Base-by-base conservation (phyloP, 2,329 filamentous ascomycete genomes). In the Penicillium capsulatum region DNA sequence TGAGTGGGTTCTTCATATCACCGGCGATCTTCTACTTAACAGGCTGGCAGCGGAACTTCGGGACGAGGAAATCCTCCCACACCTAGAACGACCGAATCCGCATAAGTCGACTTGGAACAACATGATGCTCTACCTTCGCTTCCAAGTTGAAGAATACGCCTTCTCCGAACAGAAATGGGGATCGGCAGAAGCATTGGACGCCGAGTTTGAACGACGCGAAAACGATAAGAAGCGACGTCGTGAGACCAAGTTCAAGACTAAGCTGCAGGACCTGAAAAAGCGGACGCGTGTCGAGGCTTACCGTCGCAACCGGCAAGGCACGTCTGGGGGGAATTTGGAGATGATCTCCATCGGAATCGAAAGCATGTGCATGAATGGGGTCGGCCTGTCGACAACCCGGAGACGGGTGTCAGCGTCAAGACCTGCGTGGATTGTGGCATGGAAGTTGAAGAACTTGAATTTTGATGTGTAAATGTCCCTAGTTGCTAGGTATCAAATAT, bases 61-160 rank as follows among this genome's bases (percentile, higher is more conserved):
- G 54, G 92, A 98, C 58, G 77, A 81, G 41, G 84, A 90, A 11
- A 72, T 98, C 1, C 74, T 98, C 0, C 91, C 91, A 0, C 90
- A 94, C 62, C 75, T 98, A 7, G 84, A 86, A 38, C 83, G 83
- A 22, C 91, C 92, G 1, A 98, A 98, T 56, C 92, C 92, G 1
- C 92, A 96, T 68, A 96, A 96, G 63, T 81, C 85, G 0, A 89
- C 90, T 42, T 98, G 89, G 87, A 89, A 96, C 64, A 88, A 94
- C 71, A 98, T 98, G 92, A 95, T 95, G 83, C 77, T 98, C 2
- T 98, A 92, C 61, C 73, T 98, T 15, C 84, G 92, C 1, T 94
- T 81, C 45, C 92, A 98, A 60, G 86, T 98, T 2, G 92, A 98
- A 60, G 88, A 89, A 40, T 96, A 96, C 60, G 92, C 91, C 0